Conservation (phyloP, 2,329 filamentous ascomycete genomes). For the Cladophialophora exuberans region DNA sequence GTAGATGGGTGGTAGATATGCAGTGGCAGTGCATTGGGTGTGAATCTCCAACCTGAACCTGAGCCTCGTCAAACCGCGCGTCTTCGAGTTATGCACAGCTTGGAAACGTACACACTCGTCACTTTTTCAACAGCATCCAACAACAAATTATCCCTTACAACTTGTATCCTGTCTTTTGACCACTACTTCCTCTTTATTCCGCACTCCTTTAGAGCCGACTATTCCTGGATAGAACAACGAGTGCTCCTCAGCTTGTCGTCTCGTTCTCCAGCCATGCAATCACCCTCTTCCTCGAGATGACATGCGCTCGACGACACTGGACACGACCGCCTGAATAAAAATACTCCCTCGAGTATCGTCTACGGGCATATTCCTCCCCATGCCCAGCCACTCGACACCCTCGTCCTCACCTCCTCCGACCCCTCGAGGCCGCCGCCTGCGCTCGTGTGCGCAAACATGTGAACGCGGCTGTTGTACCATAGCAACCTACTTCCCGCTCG, state of each 20-base stretch:
- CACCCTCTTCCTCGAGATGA: conserved; percentile 23
- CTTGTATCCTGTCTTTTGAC: too few species aligned
- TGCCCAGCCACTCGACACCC: conserved; percentile 35
- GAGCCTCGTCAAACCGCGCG: too few species aligned
- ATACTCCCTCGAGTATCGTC: not conserved
- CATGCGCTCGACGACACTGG: conserved; percentile 7
- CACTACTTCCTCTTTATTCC: not conserved
- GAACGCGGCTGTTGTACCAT: conserved; percentile 84
- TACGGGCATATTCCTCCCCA: not conserved
- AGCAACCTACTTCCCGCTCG: conserved; percentile 81
- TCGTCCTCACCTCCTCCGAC: conserved; percentile 44
- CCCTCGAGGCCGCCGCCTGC: conserved; percentile 46
- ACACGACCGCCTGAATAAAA: conserved; percentile 21
- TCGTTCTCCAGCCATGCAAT: conserved; percentile 11
- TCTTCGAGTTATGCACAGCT: too few species aligned
- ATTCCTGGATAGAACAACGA: not conserved
- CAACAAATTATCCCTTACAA: too few species aligned
- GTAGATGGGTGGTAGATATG: too few species aligned
- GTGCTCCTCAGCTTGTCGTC: not conserved
- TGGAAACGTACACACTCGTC: too few species aligned
- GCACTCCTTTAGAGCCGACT: not conserved
- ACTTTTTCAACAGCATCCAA: too few species aligned
- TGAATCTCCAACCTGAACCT: too few species aligned
- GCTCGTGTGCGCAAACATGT: conserved; percentile 52
- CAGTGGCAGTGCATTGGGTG: too few species aligned